phyloP scores from a whole-genome alignment of 2,329 filamentous ascomycete genomes.

The Clarireedia paspali region DNA sequence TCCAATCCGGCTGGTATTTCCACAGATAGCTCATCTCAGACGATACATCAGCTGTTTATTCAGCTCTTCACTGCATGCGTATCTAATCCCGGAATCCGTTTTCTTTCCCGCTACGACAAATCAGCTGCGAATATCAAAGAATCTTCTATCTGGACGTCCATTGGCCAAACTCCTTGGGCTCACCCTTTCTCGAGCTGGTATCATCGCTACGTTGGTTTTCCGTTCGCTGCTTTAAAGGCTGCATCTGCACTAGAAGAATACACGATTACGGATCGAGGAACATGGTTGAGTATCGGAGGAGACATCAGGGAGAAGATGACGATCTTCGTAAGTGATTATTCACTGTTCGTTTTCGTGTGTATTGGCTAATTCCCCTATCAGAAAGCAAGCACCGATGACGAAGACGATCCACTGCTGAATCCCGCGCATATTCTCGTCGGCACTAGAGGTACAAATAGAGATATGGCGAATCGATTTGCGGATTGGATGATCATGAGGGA shows the following conservation, averaged over 20 bases:
- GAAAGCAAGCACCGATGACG: slow-evolving; percentile 31
- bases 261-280: slow-evolving; percentile 40
- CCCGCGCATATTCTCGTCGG: slow-evolving; percentile 37
- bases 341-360: not conserved
- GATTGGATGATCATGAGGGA: slow-evolving; percentile 32
- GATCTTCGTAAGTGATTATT: slow-evolving; percentile 27
- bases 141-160: slow-evolving; percentile 36
- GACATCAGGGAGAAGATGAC: slow-evolving; percentile 29
- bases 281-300: slow-evolving; percentile 33
- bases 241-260: slow-evolving; percentile 37
- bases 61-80: slow-evolving; percentile 28
- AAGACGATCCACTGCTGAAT: slow-evolving; percentile 34
- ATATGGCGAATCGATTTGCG: slow-evolving; percentile 32
- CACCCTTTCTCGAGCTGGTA: slow-evolving; percentile 39
- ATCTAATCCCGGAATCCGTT: slow-evolving; percentile 32
- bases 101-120: slow-evolving; percentile 40
- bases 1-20: slow-evolving; percentile 31
- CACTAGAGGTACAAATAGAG: slow-evolving; percentile 28
- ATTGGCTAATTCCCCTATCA: slow-evolving; percentile 12
- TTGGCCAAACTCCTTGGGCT: slow-evolving; percentile 41
- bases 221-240: slow-evolving; percentile 37
- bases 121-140: slow-evolving; percentile 44
- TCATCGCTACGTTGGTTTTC: slow-evolving; percentile 38
- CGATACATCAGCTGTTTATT: slow-evolving; percentile 29
- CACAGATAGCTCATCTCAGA: slow-evolving; percentile 23